Evolutionary conservation across 805 yeast genomes (phyloP), one percentile per base, ranked within the genome.

Genomic region (Saccharomycopsis fibuligera): DNA sequence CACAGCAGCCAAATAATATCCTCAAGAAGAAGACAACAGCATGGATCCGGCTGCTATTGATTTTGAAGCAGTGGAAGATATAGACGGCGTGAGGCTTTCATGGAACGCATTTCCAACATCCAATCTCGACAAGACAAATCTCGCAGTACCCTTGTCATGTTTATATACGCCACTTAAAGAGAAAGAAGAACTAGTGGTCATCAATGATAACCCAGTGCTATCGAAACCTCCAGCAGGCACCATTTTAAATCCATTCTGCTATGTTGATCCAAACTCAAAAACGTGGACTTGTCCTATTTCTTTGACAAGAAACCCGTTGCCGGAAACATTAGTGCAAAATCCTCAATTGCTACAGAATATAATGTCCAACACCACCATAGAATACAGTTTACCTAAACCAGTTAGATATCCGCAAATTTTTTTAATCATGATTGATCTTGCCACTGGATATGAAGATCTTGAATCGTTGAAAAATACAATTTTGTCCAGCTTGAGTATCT

Each of bases 61-160:
- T 62, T 75, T 78, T 59, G 81, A 78, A 61, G 79, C 74, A 57
- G 70, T 68, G 56, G 83, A 78, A 64, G 83, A 78, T 58, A 65
- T 66, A 45, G 83, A 79, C 60, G 86, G 86, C 47, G 78, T 81
- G 45, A 74, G 86, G 50, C 83, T 85, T 69, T 78, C 84, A 58
- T 85, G 91, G 91, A 82, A 85, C 64, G 57, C 77, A n/a, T 74
- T 79, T 53, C 84, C 84, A 5, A 71, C 76, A 22, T 73, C 82
- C 39, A 73, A 77, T 57, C 69, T 68, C 27, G 83, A 78, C 57
- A 76, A 79, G 5, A 74, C 74, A 51, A 74, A 75, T 53, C 72
- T 76, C 60, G 76, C 79, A 9, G 72, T 78, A 24, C 83, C 84
- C 6, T 74, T 79, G 29, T 81, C 82, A 27, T 74, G 78, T 45